Evolutionary conservation across 1,139 yeast species (phyloP), one percentile per base, ranked within the genome.

Genomic region (Lodderomyces theae): DNA sequence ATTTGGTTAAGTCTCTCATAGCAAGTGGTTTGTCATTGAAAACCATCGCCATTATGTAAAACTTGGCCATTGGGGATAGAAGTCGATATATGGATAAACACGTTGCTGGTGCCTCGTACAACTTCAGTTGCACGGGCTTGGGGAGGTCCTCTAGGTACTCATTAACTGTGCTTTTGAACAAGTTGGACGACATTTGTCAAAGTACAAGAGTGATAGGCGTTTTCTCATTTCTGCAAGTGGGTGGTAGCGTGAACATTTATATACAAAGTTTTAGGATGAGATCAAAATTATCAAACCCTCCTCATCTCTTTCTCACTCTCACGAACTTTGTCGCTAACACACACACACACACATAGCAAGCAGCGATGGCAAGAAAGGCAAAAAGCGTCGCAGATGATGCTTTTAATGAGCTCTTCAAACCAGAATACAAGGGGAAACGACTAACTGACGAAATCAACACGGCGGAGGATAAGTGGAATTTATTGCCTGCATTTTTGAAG

Each of bases 401-500:
- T 2, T 86, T 89, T 61, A 80, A 79, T 53, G 94, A 87, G 41
- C 74, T 92, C 35, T 66, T 92, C 44, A 74, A 86, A 56, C 92
- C 95, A 4, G 76, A 77, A 13, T 92, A 86, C 64, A 84, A 82
- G 57, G 98, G 98, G 13, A 92, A 88, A 63, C 74, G 76, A 42
- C 64, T 90, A 46, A 80, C 95, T 1, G 99, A 92, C 66, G 87
- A 86, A 51, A 84, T 92, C 60, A 80, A 80, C 53, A 88, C 97
- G 0, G 95, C 95, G 11, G 72, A 85, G 56, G 99, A 92, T 63
- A 92, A 92, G 64, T 92, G 99, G 99, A 85, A 92, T 53, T 71
- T 92, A 42, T 66, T 92, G 35, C 99, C 99, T 0, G 98, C 98
- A 0, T 92, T 92, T 58, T 69, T 92, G 46, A 89, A 89, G 58